phyloP scores from a whole-genome alignment of 441 rosid genomes.

The Syzygium malaccense region DNA sequence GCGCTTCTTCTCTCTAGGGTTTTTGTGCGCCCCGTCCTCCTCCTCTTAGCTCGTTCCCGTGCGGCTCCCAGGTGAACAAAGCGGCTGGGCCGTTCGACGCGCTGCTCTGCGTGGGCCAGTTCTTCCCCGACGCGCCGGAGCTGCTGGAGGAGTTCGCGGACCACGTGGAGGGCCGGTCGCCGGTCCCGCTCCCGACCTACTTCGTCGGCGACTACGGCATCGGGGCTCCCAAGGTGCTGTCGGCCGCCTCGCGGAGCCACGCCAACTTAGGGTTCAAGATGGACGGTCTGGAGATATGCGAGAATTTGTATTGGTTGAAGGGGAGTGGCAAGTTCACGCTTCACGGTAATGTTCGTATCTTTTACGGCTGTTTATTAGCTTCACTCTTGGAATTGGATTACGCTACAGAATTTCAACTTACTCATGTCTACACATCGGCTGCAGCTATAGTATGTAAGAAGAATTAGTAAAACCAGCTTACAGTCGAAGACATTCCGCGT shows the following conservation, averaged over 20 bases:
- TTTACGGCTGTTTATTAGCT: neutral
- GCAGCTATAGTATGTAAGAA: neutral
- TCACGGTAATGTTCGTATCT: slow-evolving; percentile 30
- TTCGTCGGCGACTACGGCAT: slow-evolving; percentile 89
- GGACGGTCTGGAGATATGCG: slow-evolving; percentile 64
- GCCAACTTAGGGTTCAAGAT: slow-evolving; percentile 77
- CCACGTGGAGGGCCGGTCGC: slow-evolving; percentile 58
- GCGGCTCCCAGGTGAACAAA: slow-evolving; percentile 53
- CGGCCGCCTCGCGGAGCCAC: slow-evolving; percentile 43
- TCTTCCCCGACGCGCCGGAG: slow-evolving; percentile 73
- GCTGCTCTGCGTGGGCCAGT: slow-evolving; percentile 85
- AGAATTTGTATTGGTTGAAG: slow-evolving; percentile 74
- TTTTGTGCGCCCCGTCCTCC: neutral
- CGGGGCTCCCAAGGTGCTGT: slow-evolving; percentile 52
- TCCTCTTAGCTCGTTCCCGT: neutral
- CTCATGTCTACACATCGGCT: neutral
- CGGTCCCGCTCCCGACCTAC: slow-evolving; percentile 75
- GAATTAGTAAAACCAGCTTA: neutral
- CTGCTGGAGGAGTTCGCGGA: slow-evolving; percentile 54
- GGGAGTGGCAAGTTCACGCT: slow-evolving; percentile 92
- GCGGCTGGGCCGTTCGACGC: slow-evolving; percentile 92
- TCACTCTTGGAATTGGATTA: neutral
- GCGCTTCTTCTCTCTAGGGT: slow-evolving; percentile 5
- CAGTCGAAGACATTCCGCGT: fast-evolving
- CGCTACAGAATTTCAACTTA: neutral